Evolutionary conservation across 2,329 filamentous ascomycete genomes (phyloP), one percentile per base, ranked within the genome.

Genomic region (Sarocladiaceae sp.): DNA sequence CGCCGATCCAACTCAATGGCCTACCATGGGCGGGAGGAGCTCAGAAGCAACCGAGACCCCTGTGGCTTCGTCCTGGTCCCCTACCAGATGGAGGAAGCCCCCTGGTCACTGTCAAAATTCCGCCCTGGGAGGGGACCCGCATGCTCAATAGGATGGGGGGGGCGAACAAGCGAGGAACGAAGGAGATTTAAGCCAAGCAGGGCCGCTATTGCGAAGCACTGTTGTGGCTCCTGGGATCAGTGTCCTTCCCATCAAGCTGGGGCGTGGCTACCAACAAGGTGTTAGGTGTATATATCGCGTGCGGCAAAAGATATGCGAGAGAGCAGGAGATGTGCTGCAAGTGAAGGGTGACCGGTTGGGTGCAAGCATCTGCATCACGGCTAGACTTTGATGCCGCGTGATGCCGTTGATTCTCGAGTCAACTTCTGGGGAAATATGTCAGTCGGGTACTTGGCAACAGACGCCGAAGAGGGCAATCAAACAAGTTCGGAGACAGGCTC

Each of bases 81-180:
- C 44, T 48, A 48, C 44, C 44, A 33, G 18, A 48, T 31, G 28
- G 44, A 29, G 44, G 17, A 48, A 23, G 10, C 5, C 44, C 44
- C 44, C 44, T 48, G 26, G 44, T 31, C 44, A 48, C 44, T 48
- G 44, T 48, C 44, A 48, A 48, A 48, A 48, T 48, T 33, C 44
- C 44, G 44, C 44, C 44, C 28, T 48, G 40, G 25, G 25, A 25
- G n/a, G 23, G 11, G 40, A 44, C 44, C 44, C 44, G 44, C 44
- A 31, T 33, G 22, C 13, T 20, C 26, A 31, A 20, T 20, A 11
- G 40, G 40, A 46, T 28, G 40, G 33, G 31, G 44, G 44, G 44
- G 44, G 25, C 13, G n/a, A 17, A 25, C 44, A 33, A 48, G 44
- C 44, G 44, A 48, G 44, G 26, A 44, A 44, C 40, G 40, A n/a